Percentiles rank a stretch among this genome's conserved stretches.
These are phyloP conservation scores for Botrytis medusae DNA, from an alignment of 2,329 filamentous ascomycete species.

Conservation along the genomic window DNA sequence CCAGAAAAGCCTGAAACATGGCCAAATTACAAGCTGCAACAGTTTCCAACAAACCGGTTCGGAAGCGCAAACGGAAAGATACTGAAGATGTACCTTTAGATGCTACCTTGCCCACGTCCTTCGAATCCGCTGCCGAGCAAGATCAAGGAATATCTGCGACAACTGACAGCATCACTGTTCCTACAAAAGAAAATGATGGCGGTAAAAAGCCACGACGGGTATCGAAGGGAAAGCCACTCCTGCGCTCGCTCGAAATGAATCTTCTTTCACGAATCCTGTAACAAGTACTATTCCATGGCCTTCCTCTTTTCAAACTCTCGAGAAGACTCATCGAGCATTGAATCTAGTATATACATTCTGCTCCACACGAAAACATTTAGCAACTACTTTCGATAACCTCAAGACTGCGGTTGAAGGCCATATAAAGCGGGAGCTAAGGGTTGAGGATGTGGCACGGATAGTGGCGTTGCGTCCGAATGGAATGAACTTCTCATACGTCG, in stretches of 20 bases:
- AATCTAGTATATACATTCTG: slow-evolving; percentile 96
- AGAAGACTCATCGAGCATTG: slow-evolving; percentile 76
- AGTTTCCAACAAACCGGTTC: slow-evolving; percentile 44
- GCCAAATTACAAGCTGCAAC: slow-evolving; percentile 47
- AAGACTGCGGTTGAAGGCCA: slow-evolving; percentile 81
- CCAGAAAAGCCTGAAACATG: slow-evolving; percentile 25
- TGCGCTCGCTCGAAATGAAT: slow-evolving; percentile 30
- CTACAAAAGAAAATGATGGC: slow-evolving; percentile 59
- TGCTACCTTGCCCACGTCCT: neutral
- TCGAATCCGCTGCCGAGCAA: neutral
- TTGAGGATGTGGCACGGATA: slow-evolving; percentile 82
- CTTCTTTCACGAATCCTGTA: slow-evolving; percentile 31
- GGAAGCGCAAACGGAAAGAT: slow-evolving; percentile 44
- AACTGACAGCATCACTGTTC: slow-evolving; percentile 45
- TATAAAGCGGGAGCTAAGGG: slow-evolving; percentile 65
- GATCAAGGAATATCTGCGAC: slow-evolving; percentile 17
- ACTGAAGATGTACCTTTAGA: slow-evolving; percentile 31
- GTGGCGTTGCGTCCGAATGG: slow-evolving; percentile 74
- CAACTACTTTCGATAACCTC: slow-evolving; percentile 89
- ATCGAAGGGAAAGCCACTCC: slow-evolving; percentile 39
- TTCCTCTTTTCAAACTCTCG: slow-evolving; percentile 67
- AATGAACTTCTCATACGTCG: slow-evolving; percentile 82
- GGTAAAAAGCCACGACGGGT: slow-evolving; percentile 46
- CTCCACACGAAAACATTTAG: slow-evolving; percentile 85
- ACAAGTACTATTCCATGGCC: slow-evolving; percentile 60